A percentile compares a stretch with the other conserved stretches of the same genome.
Evolutionary conservation across 2,329 filamentous ascomycete genomes (phyloP).

Genomic region (Coniochaeta hoffmannii): DNA sequence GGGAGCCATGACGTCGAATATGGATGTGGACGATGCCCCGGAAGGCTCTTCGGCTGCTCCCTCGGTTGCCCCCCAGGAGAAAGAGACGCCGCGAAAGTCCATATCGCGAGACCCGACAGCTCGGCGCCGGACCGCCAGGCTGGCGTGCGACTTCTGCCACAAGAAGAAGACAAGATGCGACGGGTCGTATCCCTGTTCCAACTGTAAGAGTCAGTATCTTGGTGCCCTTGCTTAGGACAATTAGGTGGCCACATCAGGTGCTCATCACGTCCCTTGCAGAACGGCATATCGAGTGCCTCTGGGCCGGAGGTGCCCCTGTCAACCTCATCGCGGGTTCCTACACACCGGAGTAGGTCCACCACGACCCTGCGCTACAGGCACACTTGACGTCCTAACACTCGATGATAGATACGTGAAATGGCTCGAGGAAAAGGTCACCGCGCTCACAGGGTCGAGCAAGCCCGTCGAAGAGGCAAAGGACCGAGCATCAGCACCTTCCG

Average conservation of each 20-base stretch:
- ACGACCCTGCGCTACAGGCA: background rate
- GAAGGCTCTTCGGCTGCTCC: no score
- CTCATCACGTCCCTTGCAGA: background rate
- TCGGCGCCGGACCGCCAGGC: background rate
- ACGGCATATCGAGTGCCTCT: background rate
- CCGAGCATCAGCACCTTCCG: background rate
- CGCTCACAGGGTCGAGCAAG: background rate
- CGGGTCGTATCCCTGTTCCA: background rate
- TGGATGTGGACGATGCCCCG: background rate
- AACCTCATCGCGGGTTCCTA: background rate
- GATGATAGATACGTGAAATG: conserved; percentile 1
- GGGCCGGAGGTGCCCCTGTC: background rate
- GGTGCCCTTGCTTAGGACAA: background rate
- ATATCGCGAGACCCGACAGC: background rate
- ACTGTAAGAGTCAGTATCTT: background rate
- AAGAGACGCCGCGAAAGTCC: background rate
- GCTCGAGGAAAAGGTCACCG: background rate
- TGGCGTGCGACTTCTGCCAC: conserved; percentile 1
- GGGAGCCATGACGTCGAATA: background rate
- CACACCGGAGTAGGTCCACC: background rate
- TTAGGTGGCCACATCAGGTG: no score
- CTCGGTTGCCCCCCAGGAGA: background rate
- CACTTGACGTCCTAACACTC: background rate
- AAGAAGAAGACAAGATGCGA: conserved; percentile 4
- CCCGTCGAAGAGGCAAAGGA: background rate